Conservation (phyloP, 2,329 filamentous ascomycete species). For the Talaromyces marneffei region DNA sequence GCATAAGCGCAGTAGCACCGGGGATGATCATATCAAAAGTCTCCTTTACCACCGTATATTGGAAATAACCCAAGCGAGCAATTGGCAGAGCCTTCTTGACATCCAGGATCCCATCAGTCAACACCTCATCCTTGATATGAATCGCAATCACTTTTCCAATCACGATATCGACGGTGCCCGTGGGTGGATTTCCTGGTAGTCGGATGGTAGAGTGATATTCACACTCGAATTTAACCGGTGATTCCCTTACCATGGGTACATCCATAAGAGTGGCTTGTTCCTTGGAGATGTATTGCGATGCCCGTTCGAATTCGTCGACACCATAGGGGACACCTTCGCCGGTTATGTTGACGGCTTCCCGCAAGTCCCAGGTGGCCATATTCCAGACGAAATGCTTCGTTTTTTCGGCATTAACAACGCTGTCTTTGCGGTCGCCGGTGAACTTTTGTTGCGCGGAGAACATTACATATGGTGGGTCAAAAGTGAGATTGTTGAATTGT, state of each 20-base stretch:
- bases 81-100: constrained; percentile 54
- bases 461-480: constrained; percentile 59
- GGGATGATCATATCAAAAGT: constrained; percentile 53
- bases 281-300: constrained; percentile 43
- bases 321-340: constrained; percentile 39
- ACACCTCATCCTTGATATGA: constrained; percentile 50
- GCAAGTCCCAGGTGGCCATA: constrained; percentile 52
- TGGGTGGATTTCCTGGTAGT: constrained; percentile 51
- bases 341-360: constrained; percentile 51
- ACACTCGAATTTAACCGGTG: constrained; percentile 57
- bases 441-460: constrained; percentile 54
- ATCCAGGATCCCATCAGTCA: constrained; percentile 53
- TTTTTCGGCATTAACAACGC: constrained; percentile 50
- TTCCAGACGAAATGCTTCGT: constrained; percentile 56
- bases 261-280: constrained; percentile 35
- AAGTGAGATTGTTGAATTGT: constrained; percentile 60
- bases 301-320: constrained; percentile 53
- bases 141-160: constrained; percentile 54
- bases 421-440: constrained; percentile 48
- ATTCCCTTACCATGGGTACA: constrained; percentile 48
- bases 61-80: constrained; percentile 55
- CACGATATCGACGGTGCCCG: constrained; percentile 54
- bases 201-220: constrained; percentile 50
- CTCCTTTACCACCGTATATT: constrained; percentile 52
- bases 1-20: constrained; percentile 38